A percentile compares a stretch with the other conserved stretches of the same genome.
These are phyloP conservation scores for Penicillium capsulatum DNA, from an alignment of 2,329 filamentous ascomycete species.

Conservation along the genomic window DNA sequence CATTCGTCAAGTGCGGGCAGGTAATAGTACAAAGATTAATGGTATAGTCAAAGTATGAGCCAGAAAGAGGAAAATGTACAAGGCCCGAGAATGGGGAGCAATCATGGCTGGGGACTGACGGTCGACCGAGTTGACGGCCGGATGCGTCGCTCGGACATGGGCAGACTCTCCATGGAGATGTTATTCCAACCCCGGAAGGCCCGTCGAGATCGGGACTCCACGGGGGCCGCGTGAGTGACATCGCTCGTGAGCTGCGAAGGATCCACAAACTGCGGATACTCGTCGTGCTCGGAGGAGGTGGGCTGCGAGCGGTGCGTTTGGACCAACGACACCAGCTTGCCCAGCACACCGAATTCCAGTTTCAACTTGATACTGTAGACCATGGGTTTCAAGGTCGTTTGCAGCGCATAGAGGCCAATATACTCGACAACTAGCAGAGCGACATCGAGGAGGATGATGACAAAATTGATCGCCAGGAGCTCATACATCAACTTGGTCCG, in stretches of 20 bases:
- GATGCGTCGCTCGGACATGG: slow-evolving; percentile 22
- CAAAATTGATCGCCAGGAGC: slow-evolving; percentile 47
- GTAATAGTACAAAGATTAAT: no score
- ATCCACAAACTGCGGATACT: slow-evolving; percentile 42
- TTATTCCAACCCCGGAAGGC: slow-evolving; percentile 21
- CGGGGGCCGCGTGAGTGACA: slow-evolving; percentile 34
- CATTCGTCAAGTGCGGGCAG: neutral
- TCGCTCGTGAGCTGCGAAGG: slow-evolving; percentile 37
- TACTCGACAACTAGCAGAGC: slow-evolving; percentile 44
- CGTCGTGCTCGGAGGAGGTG: slow-evolving; percentile 31
- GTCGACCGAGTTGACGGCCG: slow-evolving; percentile 17
- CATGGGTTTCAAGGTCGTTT: slow-evolving; percentile 45
- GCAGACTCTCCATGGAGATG: slow-evolving; percentile 30
- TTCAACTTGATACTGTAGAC: slow-evolving; percentile 50
- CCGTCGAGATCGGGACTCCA: slow-evolving; percentile 8
- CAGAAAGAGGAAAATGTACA: no score
- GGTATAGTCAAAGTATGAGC: no score
- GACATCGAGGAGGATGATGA: slow-evolving; percentile 47
- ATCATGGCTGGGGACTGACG: slow-evolving; percentile 14
- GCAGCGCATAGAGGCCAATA: slow-evolving; percentile 41
- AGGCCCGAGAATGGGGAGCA: no score
- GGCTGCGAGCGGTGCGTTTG: slow-evolving; percentile 28
- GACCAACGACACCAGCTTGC: slow-evolving; percentile 43
- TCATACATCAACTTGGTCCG: slow-evolving; percentile 46
- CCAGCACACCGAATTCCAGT: slow-evolving; percentile 47